A percentile compares a stretch with the other conserved stretches of the same genome.
Evolutionary conservation across 805 yeast species (phyloP).

Genomic region (Candida tibetensis): DNA sequence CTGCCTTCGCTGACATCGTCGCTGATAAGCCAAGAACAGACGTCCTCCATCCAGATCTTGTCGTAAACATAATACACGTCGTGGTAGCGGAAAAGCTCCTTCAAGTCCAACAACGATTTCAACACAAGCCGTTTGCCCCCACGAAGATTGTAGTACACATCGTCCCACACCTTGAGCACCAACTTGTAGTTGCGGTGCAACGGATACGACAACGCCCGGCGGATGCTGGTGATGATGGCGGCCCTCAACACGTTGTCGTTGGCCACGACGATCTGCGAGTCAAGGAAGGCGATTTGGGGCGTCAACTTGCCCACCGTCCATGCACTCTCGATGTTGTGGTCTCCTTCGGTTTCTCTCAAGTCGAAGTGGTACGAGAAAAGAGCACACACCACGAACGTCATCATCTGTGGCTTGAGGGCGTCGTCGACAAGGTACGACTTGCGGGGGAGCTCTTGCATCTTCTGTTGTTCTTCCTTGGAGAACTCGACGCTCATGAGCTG

Average conservation of each 20-base stretch:
- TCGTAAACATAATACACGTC: constrained; percentile 85
- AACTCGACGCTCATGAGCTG: constrained; percentile 48
- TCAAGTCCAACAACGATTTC: constrained; percentile 53
- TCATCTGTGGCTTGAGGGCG: constrained; percentile 46
- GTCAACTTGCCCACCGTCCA: constrained; percentile 90
- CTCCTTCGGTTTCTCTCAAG: constrained; percentile 66
- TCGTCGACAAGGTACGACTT: constrained; percentile 57
- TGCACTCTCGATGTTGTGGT: constrained; percentile 78
- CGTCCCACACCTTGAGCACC: constrained; percentile 65
- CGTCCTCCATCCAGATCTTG: constrained; percentile 71
- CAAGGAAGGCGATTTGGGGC: constrained; percentile 76
- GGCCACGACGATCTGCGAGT: constrained; percentile 47
- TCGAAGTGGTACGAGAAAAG: constrained; percentile 78
- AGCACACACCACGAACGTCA: constrained; percentile 61
- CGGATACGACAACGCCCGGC: constrained; percentile 79
- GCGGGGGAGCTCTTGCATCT: constrained; percentile 67
- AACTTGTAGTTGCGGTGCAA: constrained; percentile 70
- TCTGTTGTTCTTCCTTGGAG: constrained; percentile 58
- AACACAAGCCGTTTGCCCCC: constrained; percentile 70
- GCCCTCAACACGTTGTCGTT: constrained; percentile 44
- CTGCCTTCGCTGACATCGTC: constrained; percentile 58
- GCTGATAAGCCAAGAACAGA: constrained; percentile 68
- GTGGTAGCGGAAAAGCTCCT: constrained; percentile 77
- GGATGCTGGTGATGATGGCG: constrained; percentile 55
- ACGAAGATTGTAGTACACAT: constrained; percentile 59